phyloP scores from a whole-genome alignment of 306 rosid species.

The Vicia villosa region DNA sequence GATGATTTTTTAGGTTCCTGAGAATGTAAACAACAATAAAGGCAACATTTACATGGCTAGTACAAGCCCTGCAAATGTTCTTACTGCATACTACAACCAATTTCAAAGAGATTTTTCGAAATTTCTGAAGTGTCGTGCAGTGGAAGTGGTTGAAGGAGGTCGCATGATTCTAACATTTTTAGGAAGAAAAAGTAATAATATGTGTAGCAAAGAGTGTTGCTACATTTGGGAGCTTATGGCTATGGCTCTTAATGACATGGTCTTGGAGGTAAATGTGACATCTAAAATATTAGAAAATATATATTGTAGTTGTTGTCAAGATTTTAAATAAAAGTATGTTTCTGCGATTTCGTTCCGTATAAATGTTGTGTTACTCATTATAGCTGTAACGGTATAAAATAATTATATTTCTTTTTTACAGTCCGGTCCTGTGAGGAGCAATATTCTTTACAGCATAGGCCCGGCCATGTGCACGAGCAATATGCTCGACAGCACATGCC shows the following conservation, averaged over 20 bases:
- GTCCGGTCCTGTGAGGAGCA: no score
- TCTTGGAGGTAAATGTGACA: not conserved
- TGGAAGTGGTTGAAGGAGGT: conserved; percentile 46
- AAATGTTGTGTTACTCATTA: no score
- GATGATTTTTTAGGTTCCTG: conserved; percentile 50
- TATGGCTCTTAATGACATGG: not conserved
- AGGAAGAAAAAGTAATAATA: not conserved
- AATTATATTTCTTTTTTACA: no score
- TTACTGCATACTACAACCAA: conserved; percentile 14
- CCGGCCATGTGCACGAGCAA: no score
- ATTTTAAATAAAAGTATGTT: no score
- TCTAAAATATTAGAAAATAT: not conserved
- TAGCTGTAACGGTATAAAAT: no score
- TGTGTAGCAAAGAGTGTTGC: not conserved
- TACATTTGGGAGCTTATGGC: not conserved
- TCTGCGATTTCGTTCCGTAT: no score
- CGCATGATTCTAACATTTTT: not conserved
- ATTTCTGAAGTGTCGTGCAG: conserved; percentile 48
- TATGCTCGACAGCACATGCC: no score
- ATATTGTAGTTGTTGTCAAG: no score
- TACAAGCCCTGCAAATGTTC: conserved; percentile 48
- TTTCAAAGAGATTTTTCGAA: conserved; percentile 31
- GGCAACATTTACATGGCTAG: conserved; percentile 46
- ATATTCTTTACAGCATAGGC: no score
- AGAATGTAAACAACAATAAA: conserved; percentile 46